These are phyloP conservation scores for Hypoxylon cercidicola DNA, from an alignment of 495 filamentous ascomycete species.

Conservation along the genomic window DNA sequence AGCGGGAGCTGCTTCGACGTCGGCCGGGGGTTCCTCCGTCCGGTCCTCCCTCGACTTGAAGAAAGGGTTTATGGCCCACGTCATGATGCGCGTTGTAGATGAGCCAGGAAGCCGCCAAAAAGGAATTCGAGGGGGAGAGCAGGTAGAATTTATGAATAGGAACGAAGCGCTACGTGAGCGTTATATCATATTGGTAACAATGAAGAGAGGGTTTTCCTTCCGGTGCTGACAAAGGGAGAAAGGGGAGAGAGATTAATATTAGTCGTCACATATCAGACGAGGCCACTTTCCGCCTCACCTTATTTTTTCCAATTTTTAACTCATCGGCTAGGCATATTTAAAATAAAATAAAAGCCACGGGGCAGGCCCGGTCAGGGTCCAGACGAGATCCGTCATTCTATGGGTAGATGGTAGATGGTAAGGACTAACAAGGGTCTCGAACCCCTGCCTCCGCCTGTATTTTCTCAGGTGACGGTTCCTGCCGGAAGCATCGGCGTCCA, in stretches of 20 bases:
- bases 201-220: constrained; percentile 24
- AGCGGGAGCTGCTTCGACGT: constrained; percentile 38
- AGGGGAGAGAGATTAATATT: constrained; percentile 40
- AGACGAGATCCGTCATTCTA: constrained; percentile 9
- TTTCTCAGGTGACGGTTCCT: constrained; percentile 30
- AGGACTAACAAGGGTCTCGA: not conserved
- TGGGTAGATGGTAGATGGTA: constrained; percentile 14
- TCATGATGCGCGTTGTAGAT: constrained; percentile 40
- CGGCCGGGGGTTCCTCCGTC: constrained; percentile 25
- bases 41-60: constrained; percentile 31
- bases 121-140: not conserved
- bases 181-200: constrained; percentile 43
- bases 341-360: constrained; percentile 14
- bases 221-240: constrained; percentile 56
- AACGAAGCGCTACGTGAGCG: constrained; percentile 11
- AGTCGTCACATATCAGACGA: constrained; percentile 9
- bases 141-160: constrained; percentile 24
- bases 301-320: constrained; percentile 1
- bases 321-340: constrained; percentile 9
- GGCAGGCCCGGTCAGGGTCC: constrained; percentile 4
- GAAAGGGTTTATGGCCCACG: constrained; percentile 51
- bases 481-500: constrained; percentile 40
- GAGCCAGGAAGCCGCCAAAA: not conserved
- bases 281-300: constrained; percentile 20
- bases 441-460: constrained; percentile 8